Base-by-base conservation (phyloP, 2,329 filamentous ascomycete genomes). In the Huntiella bhutanensis region DNA sequence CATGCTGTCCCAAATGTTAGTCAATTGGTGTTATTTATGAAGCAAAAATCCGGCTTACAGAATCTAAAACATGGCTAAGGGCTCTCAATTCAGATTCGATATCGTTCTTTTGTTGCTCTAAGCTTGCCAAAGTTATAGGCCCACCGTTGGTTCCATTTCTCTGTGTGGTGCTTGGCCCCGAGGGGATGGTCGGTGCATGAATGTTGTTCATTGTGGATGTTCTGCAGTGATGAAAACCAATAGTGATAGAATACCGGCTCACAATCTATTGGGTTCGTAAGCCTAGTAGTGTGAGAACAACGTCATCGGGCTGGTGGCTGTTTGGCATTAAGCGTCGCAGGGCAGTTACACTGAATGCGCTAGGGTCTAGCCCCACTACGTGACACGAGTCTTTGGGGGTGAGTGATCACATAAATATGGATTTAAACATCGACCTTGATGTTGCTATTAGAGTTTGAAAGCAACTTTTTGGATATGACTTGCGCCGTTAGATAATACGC, bases 71-170 rank as follows among this genome's bases (percentile, higher is more conserved):
- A 45, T 78, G 71, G 51, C 87, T 78, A 6, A 96, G 69, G 11
- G 86, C 82, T 55, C 79, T 82, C 50, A 98, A 71, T 64, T 98
- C 88, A 41, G 75, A 77, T 64, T 98, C 91, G 39, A 94, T 65
- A 48, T 75, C 71, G 54, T 88, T 79, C 61, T 94, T 96, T 64
- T 85, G 82, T 33, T 72, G 71, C 58, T 91, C 83, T 44, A 96
- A 74, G 64, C 93, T 80, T 38, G 72, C 65, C 58, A 95, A 75
- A 43, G 82, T 80, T 54, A 85, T 63, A 51, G 79, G 70, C 53
- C 66, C 65, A 45, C 73, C 65, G 53, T 72, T 64, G 80, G 60
- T 80, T 82, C 46, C 68, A 64, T 35, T 62, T 53, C 37, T 17
- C 10, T 69, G 65, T 22, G 69, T 70, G 48, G 77, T 79, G 7